Evolutionary conservation across 768 basidiomycete genomes (phyloP).

Genomic region (Phlegmacium glaucopus): DNA sequence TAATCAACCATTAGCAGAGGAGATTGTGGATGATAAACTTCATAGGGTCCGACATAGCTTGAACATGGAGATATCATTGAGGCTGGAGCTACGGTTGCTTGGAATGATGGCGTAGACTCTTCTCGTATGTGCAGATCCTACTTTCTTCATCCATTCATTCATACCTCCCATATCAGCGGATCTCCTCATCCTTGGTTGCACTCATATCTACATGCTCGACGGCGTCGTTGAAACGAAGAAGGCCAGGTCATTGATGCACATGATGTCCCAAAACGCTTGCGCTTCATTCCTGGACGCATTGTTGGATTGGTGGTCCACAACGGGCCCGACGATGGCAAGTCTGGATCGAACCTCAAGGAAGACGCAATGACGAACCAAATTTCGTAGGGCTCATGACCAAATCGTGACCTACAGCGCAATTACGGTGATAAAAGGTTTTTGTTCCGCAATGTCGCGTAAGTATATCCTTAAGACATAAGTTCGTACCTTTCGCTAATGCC

Average conservation of each 20-base stretch:
- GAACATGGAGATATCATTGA: no score
- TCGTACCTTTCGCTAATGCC: background rate
- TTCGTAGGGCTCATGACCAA: no score
- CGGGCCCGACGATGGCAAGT: constrained; percentile 63
- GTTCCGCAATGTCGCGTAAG: constrained; percentile 90
- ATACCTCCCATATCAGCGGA: constrained; percentile 56
- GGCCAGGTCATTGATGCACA: constrained; percentile 87
- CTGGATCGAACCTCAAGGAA: background rate
- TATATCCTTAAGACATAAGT: constrained; percentile 6
- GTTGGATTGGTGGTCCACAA: constrained; percentile 79
- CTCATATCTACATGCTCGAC: constrained; percentile 87
- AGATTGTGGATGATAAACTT: no score
- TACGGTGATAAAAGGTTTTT: constrained; percentile 82
- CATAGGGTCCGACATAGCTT: no score
- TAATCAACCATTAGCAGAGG: constrained; percentile 62
- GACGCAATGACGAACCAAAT: background rate
- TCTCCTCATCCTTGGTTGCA: constrained; percentile 77
- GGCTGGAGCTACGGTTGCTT: no score
- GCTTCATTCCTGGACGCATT: constrained; percentile 83
- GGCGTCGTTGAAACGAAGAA: constrained; percentile 85
- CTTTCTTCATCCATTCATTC: background rate
- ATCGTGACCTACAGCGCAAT: constrained; percentile 54
- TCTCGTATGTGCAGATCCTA: constrained; percentile 44
- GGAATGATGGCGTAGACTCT: no score
- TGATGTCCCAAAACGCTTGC: constrained; percentile 77